Conservation (phyloP, 176 grass and related monocot genomes). For the Themeda triandra region DNA sequence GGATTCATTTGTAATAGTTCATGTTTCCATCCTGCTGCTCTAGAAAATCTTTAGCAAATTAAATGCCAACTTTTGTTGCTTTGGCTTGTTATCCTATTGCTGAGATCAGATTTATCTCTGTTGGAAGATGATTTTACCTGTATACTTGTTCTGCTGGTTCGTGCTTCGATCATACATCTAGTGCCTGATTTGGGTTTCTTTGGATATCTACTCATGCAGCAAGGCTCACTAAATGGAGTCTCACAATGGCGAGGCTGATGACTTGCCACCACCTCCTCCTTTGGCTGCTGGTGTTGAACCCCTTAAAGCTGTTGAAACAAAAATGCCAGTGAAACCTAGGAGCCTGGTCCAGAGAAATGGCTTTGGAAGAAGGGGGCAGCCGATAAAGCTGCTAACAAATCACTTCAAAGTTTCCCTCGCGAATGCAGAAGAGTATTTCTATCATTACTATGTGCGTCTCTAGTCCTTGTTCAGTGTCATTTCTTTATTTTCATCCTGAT, state of each 20-base stretch:
- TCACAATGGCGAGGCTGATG: slow-evolving; percentile 25
- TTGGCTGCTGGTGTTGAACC: slow-evolving; percentile 16
- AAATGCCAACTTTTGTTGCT: too few relatives aligned
- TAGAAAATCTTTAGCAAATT: too few relatives aligned
- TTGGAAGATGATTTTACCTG: too few relatives aligned
- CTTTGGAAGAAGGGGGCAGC: slow-evolving; percentile 44
- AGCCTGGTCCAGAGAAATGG: slow-evolving; percentile 43
- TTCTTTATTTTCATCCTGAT: neutral
- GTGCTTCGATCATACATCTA: too few relatives aligned
- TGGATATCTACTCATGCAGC: neutral
- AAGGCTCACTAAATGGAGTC: slow-evolving; percentile 36
- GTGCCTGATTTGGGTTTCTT: too few relatives aligned
- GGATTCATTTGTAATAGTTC: too few relatives aligned
- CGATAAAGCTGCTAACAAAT: slow-evolving; percentile 46
- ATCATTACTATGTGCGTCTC: slow-evolving; percentile 65
- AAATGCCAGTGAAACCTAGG: slow-evolving; percentile 37
- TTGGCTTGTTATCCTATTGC: too few relatives aligned
- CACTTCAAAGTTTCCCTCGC: slow-evolving; percentile 68
- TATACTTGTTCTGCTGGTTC: too few relatives aligned
- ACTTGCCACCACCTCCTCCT: slow-evolving; percentile 41
- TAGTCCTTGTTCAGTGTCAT: neutral
- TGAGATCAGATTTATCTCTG: too few relatives aligned
- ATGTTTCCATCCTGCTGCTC: too few relatives aligned
- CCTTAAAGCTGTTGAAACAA: slow-evolving; percentile 33
- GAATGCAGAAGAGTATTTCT: slow-evolving; percentile 45